Evolutionary conservation across 2,329 filamentous ascomycete genomes (phyloP).

Genomic region (Apiospora malaysiana): DNA sequence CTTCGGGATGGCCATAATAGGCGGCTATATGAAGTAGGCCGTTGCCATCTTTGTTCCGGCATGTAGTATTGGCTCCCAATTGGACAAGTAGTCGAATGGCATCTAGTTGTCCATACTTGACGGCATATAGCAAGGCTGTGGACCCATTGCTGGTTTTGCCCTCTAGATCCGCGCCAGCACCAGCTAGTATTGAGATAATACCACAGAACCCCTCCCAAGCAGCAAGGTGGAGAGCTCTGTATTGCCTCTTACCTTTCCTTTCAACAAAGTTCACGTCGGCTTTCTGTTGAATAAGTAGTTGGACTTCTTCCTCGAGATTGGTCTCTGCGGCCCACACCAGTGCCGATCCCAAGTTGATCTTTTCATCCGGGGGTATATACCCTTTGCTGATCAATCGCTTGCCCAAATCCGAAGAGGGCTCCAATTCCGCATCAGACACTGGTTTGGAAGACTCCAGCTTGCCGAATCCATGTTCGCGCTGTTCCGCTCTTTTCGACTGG

Average conservation of each 20-base stretch:
- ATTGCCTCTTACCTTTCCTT: background rate
- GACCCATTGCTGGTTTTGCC: background rate
- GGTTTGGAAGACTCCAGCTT: no score
- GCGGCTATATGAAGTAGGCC: background rate
- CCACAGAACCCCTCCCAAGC: background rate
- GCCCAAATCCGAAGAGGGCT: background rate
- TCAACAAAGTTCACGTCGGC: background rate
- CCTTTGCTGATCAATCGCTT: background rate
- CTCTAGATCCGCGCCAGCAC: background rate
- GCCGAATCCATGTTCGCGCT: no score
- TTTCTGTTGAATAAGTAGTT: background rate
- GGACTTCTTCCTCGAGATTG: background rate
- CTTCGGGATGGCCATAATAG: background rate
- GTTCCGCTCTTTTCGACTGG: no score
- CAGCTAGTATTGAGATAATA: background rate
- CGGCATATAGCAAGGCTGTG: background rate
- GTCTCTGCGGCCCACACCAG: background rate
- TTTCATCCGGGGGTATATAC: background rate
- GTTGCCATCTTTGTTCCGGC: background rate
- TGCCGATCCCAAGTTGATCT: background rate
- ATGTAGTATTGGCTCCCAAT: background rate
- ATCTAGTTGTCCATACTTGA: background rate
- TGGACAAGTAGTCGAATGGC: background rate
- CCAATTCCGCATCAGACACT: no score
- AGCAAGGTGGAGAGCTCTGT: background rate